phyloP scores from a whole-genome alignment of 2,329 filamentous ascomycete species.

The Aspergillus felis region DNA sequence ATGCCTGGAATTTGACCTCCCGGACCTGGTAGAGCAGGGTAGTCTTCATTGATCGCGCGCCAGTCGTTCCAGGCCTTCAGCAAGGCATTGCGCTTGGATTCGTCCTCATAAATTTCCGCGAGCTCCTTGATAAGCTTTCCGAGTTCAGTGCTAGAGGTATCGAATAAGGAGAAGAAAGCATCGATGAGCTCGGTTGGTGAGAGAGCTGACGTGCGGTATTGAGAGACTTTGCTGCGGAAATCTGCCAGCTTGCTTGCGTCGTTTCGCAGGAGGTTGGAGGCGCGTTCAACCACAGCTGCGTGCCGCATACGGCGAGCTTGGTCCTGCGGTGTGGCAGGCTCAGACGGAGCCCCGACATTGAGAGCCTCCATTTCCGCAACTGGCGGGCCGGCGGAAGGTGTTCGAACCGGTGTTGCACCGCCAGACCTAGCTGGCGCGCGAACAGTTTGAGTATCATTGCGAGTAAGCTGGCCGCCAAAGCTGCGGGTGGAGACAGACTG shows the following conservation, averaged over 20 bases:
- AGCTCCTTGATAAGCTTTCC: conserved; percentile 89
- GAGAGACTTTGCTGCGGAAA: conserved; percentile 77
- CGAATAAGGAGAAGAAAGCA: conserved; percentile 80
- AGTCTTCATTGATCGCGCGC: conserved; percentile 94
- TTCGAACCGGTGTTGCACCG: conserved; percentile 22
- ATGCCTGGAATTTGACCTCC: conserved; percentile 61
- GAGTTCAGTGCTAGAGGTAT: conserved; percentile 73
- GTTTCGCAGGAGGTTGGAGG: conserved; percentile 73
- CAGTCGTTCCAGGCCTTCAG: conserved; percentile 90
- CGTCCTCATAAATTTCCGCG: conserved; percentile 86
- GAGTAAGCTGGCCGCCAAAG: conserved; percentile 81
- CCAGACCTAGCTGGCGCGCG: conserved; percentile 41
- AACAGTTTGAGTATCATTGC: conserved; percentile 44
- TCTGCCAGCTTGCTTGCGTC: conserved; percentile 68
- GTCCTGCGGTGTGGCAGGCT: conserved; percentile 65
- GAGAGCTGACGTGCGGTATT: conserved; percentile 67
- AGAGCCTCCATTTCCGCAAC: conserved; percentile 49
- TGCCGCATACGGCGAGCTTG: conserved; percentile 78
- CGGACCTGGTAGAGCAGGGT: conserved; percentile 77
- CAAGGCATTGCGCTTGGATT: conserved; percentile 66
- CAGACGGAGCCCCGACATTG: conserved; percentile 40
- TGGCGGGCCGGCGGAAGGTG: conserved; percentile 24
- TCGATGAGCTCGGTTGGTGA: conserved; percentile 76
- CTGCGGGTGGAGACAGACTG: conserved; percentile 74
- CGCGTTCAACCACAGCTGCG: conserved; percentile 79